A percentile compares a stretch with the other conserved stretches of the same genome.
These are phyloP conservation scores for Colletotrichum lindemuthianum DNA, from an alignment of 2,329 filamentous ascomycete genomes.

Conservation along the genomic window DNA sequence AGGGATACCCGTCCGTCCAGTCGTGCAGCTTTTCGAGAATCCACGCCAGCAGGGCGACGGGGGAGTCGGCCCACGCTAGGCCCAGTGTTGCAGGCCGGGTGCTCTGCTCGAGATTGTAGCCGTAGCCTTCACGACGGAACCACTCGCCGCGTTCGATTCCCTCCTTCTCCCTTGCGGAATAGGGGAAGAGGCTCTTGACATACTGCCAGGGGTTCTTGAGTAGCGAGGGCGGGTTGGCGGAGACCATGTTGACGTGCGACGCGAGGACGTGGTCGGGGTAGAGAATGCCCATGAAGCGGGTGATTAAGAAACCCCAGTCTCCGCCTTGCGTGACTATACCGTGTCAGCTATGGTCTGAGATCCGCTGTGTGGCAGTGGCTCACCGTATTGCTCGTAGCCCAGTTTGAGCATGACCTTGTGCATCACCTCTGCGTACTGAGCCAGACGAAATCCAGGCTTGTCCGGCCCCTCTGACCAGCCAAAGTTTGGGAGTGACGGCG, in stretches of 20 bases:
- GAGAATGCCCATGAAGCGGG: slow-evolving; percentile 66
- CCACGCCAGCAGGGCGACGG: slow-evolving; percentile 78
- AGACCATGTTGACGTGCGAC: slow-evolving; percentile 69
- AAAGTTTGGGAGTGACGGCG: slow-evolving; percentile 66
- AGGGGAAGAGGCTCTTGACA: slow-evolving; percentile 65
- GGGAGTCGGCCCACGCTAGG: slow-evolving; percentile 75
- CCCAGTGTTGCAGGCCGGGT: slow-evolving; percentile 80
- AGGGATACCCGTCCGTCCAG: slow-evolving; percentile 78
- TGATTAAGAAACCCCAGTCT: slow-evolving; percentile 77
- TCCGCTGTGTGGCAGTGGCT: slow-evolving; percentile 35
- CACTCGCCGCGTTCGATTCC: slow-evolving; percentile 64
- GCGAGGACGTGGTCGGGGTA: slow-evolving; percentile 69
- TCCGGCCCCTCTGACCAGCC: slow-evolving; percentile 56
- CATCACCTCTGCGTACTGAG: slow-evolving; percentile 60
- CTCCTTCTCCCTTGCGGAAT: slow-evolving; percentile 59
- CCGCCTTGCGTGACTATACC: slow-evolving; percentile 67
- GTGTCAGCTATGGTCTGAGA: slow-evolving; percentile 8
- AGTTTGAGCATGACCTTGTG: slow-evolving; percentile 76
- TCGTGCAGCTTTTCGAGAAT: slow-evolving; percentile 83
- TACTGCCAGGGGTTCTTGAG: slow-evolving; percentile 65
- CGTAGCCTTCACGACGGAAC: slow-evolving; percentile 66
- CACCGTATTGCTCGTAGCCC: slow-evolving; percentile 70
- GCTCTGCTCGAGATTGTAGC: slow-evolving; percentile 68
- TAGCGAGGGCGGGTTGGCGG: slow-evolving; percentile 58
- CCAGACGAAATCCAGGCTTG: slow-evolving; percentile 44